These are phyloP conservation scores for Arctium lappa DNA, from an alignment of 129 eudicot genomes.

Conservation along the genomic window DNA sequence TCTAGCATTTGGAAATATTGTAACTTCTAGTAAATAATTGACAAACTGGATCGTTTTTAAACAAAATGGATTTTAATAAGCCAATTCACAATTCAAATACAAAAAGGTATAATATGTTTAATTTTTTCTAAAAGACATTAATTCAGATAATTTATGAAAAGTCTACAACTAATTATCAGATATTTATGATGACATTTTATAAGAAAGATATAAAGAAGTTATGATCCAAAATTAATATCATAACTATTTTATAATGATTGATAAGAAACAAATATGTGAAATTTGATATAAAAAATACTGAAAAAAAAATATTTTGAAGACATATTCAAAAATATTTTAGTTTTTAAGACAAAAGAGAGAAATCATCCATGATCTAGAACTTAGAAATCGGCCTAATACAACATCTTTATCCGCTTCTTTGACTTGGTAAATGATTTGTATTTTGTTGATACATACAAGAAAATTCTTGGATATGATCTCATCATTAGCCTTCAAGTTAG, in stretches of 20 bases:
- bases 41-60: too few species aligned
- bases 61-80: too few species aligned
- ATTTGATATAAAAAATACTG: too few species aligned
- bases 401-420: background rate
- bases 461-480: background rate
- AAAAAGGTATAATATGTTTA: background rate
- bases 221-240: background rate
- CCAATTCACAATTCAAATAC: too few species aligned
- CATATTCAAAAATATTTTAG: too few species aligned
- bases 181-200: background rate
- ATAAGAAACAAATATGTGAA: background rate
- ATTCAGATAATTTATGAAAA: background rate
- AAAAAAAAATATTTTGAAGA: background rate
- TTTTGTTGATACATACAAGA: background rate
- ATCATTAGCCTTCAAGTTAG: background rate
- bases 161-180: background rate
- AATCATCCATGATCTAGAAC: background rate
- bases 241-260: background rate
- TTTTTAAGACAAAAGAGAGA: background rate
- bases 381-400: background rate
- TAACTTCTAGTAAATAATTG: background rate
- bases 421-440: background rate
- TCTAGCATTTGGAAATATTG: background rate
- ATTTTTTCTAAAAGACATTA: too few species aligned
- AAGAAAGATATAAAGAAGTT: background rate